Evolutionary conservation across 2,329 filamentous ascomycete species (phyloP), one percentile per base, ranked within the genome.

Genomic region (Calonectria leucothoes): DNA sequence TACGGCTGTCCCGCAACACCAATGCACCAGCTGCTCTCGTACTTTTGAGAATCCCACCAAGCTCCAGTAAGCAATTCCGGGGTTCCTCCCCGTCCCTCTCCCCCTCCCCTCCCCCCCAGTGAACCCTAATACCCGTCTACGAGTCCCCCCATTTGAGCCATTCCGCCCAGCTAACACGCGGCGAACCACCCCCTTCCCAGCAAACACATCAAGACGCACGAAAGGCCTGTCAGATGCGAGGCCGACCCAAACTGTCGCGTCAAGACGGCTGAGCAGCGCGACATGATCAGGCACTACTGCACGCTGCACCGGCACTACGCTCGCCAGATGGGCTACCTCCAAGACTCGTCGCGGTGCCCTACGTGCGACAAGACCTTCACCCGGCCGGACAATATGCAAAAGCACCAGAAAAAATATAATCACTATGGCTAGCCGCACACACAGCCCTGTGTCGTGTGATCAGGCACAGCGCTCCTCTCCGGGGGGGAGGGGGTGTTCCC

Each of bases 271-370:
- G 76, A 81, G 27, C 64, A 76, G 37, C 74, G 79, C 4, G 79
- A 81, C 70, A 77, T 81, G 77, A 45, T 79, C 27, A 74, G 79
- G 17, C 79, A 81, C 59, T 81, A 81, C 49, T 31, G 27, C n/a
- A 65, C 4, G 14, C 33, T 49, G n/a, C 79, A 81, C 20, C 69
- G 27, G 31, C 23, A 15, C 2, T 77, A 68, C 33, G 79, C 79
- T 7, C 48, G 23, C 6, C 31, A 20, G 14, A 51, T 65, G 31
- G 74, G 74, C 6, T 57, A 78, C 4, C 2, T 42, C 10, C 37
- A 52, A 5, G 71, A 74, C 3, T 51, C 1, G 20, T 15, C 6
- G 2, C 1, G 0, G 0, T 81, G 79, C 8, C 33, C 52, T 11
- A 42, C 17, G 3, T 81, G 79, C 12, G 0, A 1, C 4, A 35